phyloP scores from a whole-genome alignment of 768 basidiomycete species.

The Pleurotus tuoliensis region DNA sequence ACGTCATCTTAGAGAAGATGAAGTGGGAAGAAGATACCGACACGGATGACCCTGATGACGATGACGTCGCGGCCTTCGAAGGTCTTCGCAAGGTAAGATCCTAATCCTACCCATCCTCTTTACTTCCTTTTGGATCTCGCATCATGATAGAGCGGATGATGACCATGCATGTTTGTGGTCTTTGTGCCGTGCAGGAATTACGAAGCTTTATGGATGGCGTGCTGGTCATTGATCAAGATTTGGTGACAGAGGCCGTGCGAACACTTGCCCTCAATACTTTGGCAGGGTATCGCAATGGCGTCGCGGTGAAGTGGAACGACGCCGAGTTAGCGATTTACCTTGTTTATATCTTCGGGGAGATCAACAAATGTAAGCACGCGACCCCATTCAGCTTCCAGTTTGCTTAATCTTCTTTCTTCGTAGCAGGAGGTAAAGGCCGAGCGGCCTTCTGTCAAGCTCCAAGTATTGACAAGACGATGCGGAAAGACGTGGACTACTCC shows the following conservation, averaged over 20 bases:
- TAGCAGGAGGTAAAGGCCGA: slow-evolving; percentile 76
- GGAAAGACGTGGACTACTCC: slow-evolving; percentile 67
- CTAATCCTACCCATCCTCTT: not conserved
- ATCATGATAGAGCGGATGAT: slow-evolving; percentile 13
- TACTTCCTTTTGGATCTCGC: slow-evolving; percentile 7
- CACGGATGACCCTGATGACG: slow-evolving; percentile 83
- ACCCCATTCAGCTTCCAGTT: not conserved
- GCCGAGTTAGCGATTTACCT: slow-evolving; percentile 93
- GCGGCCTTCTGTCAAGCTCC: slow-evolving; percentile 83
- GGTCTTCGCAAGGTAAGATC: slow-evolving; percentile 72
- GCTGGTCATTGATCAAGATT: slow-evolving; percentile 76
- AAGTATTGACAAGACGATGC: slow-evolving; percentile 60
- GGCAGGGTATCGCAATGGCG: slow-evolving; percentile 60
- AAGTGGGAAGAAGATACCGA: slow-evolving; percentile 85
- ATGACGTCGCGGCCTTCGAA: slow-evolving; percentile 80
- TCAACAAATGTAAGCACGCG: slow-evolving; percentile 70
- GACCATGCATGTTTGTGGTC: slow-evolving; percentile 9
- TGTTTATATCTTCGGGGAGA: slow-evolving; percentile 91
- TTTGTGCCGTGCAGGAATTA: slow-evolving; percentile 55
- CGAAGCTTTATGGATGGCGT: slow-evolving; percentile 85
- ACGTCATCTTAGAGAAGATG: slow-evolving; percentile 81
- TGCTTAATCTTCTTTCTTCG: not conserved
- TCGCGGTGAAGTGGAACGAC: slow-evolving; percentile 81
- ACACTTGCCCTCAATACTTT: slow-evolving; percentile 73
- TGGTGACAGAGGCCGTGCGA: slow-evolving; percentile 77